Evolutionary conservation across 768 basidiomycete species (phyloP).

Genomic region (Steccherinum ochraceum): DNA sequence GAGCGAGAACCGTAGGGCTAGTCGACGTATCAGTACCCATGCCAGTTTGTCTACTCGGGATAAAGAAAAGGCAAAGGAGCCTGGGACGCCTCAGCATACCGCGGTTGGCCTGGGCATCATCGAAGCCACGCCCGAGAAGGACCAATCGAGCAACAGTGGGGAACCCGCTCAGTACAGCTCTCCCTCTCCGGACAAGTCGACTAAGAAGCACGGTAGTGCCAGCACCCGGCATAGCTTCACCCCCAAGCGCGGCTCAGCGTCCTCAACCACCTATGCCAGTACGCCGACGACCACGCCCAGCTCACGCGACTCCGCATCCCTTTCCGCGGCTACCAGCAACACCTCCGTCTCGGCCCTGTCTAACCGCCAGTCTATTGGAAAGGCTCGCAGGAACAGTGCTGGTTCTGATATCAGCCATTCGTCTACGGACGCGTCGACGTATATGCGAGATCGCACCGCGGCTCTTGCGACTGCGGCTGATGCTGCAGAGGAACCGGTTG

Average conservation of each 20-base stretch:
- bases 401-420: conserved; percentile 77
- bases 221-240: conserved; percentile 68
- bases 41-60: conserved; percentile 41
- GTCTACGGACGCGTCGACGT: conserved; percentile 53
- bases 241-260: conserved; percentile 84
- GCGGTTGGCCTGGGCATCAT: conserved; percentile 29
- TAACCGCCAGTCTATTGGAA: conserved; percentile 62
- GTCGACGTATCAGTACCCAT: conserved; percentile 27
- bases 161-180: conserved; percentile 39
- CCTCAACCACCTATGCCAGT: conserved; percentile 80
- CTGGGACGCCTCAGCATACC: conserved; percentile 27
- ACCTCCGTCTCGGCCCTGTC: conserved; percentile 73
- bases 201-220: conserved; percentile 54
- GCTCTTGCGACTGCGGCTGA: conserved; percentile 57
- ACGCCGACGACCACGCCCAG: conserved; percentile 69
- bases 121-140: conserved; percentile 34
- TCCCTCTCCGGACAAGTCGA: conserved; percentile 51
- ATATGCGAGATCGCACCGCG: conserved; percentile 63
- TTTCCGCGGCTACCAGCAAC: conserved; percentile 70
- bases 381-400: conserved; percentile 70
- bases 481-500: conserved; percentile 50
- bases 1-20: conserved; percentile 33
- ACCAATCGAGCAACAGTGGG: conserved; percentile 43
- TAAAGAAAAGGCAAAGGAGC: conserved; percentile 29
- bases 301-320: conserved; percentile 81